A percentile compares a stretch with the other conserved stretches of the same genome.
These are phyloP conservation scores for Aspergillus fijiensis DNA, from an alignment of 2,329 filamentous ascomycete species.

Conservation along the genomic window DNA sequence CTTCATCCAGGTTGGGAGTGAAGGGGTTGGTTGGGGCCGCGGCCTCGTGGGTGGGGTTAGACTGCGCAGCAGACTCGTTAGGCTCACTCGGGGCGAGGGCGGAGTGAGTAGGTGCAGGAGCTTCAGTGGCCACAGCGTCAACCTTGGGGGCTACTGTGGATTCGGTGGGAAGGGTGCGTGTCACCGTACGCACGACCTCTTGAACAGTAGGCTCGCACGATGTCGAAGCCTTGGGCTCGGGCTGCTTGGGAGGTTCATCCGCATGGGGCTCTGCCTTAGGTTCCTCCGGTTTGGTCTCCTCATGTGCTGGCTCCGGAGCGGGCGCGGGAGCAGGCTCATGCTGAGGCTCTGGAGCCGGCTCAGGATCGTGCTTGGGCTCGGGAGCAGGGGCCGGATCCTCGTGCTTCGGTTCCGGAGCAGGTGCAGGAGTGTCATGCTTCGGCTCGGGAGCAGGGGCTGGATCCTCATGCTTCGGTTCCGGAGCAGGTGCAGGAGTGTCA, in stretches of 20 bases:
- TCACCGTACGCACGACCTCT: conserved; percentile 30
- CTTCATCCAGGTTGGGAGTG: not conserved
- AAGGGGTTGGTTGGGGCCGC: not conserved
- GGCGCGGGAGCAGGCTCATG: too few species aligned
- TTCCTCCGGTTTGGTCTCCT: not conserved
- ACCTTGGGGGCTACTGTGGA: not conserved
- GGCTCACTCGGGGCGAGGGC: not conserved
- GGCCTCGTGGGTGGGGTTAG: not conserved
- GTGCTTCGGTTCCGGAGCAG: not conserved
- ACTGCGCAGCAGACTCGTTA: not conserved
- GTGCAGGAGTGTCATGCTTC: not conserved
- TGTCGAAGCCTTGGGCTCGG: not conserved
- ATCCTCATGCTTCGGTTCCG: not conserved
- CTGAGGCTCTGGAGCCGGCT: too few species aligned
- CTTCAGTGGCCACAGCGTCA: not conserved
- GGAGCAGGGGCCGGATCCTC: not conserved
- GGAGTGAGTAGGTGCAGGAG: not conserved
- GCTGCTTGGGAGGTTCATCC: not conserved
- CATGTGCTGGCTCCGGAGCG: not conserved
- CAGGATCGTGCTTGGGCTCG: not conserved
- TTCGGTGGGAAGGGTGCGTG: conserved; percentile 19
- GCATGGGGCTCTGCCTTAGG: not conserved
- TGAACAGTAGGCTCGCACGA: conserved; percentile 9
- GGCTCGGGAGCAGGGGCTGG: not conserved
- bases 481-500: too few species aligned